Percentiles rank a stretch among this genome's conserved stretches.
These are phyloP conservation scores for Salix udensis DNA, from an alignment of 345 rosid genomes.

Conservation along the genomic window DNA sequence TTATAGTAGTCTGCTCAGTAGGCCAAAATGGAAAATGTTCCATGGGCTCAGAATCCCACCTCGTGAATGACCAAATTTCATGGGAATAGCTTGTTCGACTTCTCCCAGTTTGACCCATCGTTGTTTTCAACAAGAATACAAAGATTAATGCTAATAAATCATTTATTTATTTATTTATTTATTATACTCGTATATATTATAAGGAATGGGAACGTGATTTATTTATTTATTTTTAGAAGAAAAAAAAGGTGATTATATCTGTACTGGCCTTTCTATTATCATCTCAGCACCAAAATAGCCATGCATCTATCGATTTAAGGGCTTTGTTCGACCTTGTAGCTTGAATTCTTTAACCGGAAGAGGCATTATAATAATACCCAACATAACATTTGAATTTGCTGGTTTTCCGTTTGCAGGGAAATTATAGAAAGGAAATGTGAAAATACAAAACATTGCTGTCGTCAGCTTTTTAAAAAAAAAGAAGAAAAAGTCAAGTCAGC, in stretches of 20 bases:
- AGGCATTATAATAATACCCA: too few species aligned
- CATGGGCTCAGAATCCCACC: neutral
- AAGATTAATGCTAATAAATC: neutral
- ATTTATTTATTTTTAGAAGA: too few species aligned
- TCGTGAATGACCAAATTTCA: neutral
- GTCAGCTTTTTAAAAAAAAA: neutral
- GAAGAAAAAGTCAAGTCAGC: neutral
- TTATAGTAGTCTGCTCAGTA: neutral
- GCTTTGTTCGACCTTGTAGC: too few species aligned
- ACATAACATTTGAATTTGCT: too few species aligned
- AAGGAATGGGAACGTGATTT: neutral
- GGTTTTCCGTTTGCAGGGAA: neutral
- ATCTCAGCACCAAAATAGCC: neutral
- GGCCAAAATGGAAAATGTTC: neutral
- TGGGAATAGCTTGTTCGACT: too few species aligned
- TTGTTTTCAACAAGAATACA: neutral
- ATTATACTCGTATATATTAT: neutral
- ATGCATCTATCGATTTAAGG: neutral
- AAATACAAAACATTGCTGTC: too few species aligned
- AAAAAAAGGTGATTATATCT: too few species aligned
- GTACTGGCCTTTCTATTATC: neutral
- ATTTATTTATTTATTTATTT: neutral
- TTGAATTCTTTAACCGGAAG: too few species aligned
- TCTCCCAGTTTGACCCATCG: neutral
- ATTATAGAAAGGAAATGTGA: neutral